Conservation (phyloP, 352 stramenopile genomes). For the Phytophthora colocasiae region DNA sequence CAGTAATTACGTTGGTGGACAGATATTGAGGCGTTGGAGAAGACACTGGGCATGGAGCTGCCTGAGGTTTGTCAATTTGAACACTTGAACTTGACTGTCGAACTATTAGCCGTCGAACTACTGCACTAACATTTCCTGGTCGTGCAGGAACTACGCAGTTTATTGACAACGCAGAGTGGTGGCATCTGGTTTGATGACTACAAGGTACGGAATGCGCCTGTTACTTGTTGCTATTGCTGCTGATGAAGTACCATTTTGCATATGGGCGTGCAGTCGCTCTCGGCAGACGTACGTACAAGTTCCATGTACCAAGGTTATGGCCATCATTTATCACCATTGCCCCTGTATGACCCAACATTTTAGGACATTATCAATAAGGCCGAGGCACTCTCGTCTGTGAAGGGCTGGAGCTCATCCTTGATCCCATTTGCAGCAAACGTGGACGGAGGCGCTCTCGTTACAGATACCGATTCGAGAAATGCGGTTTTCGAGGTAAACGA, state of each 20-base stretch:
- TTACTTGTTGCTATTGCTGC: background rate
- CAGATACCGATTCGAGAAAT: slow-evolving; percentile 56
- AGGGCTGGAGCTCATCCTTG: slow-evolving; percentile 65
- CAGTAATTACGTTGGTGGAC: slow-evolving; percentile 2
- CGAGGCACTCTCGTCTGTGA: slow-evolving; percentile 53
- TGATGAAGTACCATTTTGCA: slow-evolving; percentile 14
- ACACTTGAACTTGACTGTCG: background rate
- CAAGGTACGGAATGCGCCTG: slow-evolving; percentile 38
- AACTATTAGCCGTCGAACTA: no score
- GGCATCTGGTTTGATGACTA: slow-evolving; percentile 89
- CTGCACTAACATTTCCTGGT: background rate
- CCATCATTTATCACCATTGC: background rate
- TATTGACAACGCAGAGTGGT: slow-evolving; percentile 79
- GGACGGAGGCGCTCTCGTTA: slow-evolving; percentile 72
- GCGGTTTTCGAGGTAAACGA: slow-evolving; percentile 77
- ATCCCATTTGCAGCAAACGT: slow-evolving; percentile 79
- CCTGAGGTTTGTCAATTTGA: slow-evolving; percentile 45
- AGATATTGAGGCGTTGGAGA: slow-evolving; percentile 82
- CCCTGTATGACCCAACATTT: background rate
- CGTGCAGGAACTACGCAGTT: slow-evolving; percentile 58
- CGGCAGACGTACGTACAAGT: slow-evolving; percentile 47
- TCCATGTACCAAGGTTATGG: background rate
- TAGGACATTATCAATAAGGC: slow-evolving; percentile 69
- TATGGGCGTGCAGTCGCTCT: slow-evolving; percentile 53
- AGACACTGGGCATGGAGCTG: slow-evolving; percentile 64